Evolutionary conservation across 2,329 filamentous ascomycete species (phyloP), one percentile per base, ranked within the genome.

Genomic region (Biscogniauxia marginata): DNA sequence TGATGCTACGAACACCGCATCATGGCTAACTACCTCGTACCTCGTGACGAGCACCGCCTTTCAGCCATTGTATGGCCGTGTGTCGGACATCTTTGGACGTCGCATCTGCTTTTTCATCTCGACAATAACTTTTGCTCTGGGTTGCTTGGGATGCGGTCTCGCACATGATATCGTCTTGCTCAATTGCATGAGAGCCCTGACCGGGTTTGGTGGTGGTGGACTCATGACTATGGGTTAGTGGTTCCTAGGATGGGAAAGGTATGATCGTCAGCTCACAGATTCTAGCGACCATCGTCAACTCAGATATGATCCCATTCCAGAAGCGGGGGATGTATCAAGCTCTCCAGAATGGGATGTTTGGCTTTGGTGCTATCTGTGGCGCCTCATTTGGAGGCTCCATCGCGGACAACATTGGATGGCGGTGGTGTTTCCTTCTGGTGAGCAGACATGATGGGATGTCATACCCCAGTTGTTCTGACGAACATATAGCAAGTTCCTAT

Each of bases 11-110:
- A 90, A 91, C 66, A 84, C 84, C 9, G 87, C 88, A 1, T 90
- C 87, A 0, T 91, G 88, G 88, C 74, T 91, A 20, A 89, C 87
- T 1, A 91, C 88, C 0, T 84, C 86, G 0, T 91, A 90, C 65
- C 77, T 91, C 20, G 76, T 91, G 55, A 90, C 87, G 0, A 86
- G 82, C 5, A 90, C 88, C 1, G 86, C 87, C 1, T 87, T 90
- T 52, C 85, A 90, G 67, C 88, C 88, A 0, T 77, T 91, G 0
- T 89, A 89, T 64, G 88, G 87, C 1, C 82, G 88, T 1, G 76
- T 90, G 3, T 89, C 86, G 0, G 88, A 91, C 66, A 85, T 87
- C 5, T 81, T 90, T 55, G 87, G 87, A 1, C 79, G 87, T 3
- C 79, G 84, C 1, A 65, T 79, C 3, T 82, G 84, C 57, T 89